Base-by-base conservation (phyloP, 345 rosid genomes). In the Ceriops zippeliana region DNA sequence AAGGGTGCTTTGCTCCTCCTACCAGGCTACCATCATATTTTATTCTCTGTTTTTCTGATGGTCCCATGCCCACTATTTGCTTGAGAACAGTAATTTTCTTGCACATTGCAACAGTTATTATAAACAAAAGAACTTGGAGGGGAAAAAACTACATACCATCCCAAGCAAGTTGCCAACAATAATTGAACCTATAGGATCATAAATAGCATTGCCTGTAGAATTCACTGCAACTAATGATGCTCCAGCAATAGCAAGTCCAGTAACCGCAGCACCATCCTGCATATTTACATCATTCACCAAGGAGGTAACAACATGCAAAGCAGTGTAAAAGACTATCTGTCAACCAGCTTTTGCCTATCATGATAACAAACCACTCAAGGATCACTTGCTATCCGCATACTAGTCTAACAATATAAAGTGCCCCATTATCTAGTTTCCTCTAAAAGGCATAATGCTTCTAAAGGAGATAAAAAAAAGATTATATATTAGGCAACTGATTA, bases 221-320 rank as follows among this genome's bases (percentile, higher is more conserved):
- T 80, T 91, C 68, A 93, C 98, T 7, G 98, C 96, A 75, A 93
- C 77, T 73, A 93, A 76, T 35, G 98, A 91, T 53, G 93, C 96
- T 13, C 82, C 98, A 61, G 98, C 98, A 68, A 93, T 87, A 58
- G 84, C 85, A 74, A 93, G 91, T 64, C 98, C 97, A 62, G 95
- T 81, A 68, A 93, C 98, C 27, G 98, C 98, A 80, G 98, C 98
- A 1, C 98, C 96, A 84, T 93, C 98, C 98, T 93, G 89, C 61
- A 63, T 68, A 70, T 67, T 58, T 17, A 32, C 21, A 26, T 61
- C 37, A 56, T 19, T 59, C 46, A 42, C 13, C 32, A 63, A 34
- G 60, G 35, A 53, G 47, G 21, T 31, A 32, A 62, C 16, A 30
- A 35, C 32, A 35, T 16, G 27, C 21, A 65, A 9, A 11, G 4